Base-by-base conservation (phyloP, 306 rosid species). In the Pueraria montana region DNA sequence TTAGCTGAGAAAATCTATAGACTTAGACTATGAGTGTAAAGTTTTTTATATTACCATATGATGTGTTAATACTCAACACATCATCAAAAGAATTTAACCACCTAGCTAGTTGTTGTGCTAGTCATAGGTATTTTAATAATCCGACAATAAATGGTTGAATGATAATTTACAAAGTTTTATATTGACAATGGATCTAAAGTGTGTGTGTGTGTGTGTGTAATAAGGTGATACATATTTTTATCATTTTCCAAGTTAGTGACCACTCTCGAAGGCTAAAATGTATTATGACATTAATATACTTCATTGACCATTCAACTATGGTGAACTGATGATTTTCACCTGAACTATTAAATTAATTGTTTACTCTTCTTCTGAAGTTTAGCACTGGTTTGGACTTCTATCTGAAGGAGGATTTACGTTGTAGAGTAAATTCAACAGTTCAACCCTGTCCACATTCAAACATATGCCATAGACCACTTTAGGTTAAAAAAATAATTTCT, bases 321-420 rank as follows among this genome's bases (percentile, higher is more conserved):
- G 3, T 27, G 32, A 27, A 27, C 32, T 27, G 32, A 27, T 27
- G 32, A 27, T 27, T 27, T 64, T 14, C 46, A 18, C 32, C 5
- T 38, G 32, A 67, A 18, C 72, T 66, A 66, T 66, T 36, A 18
- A 36, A 38, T 66, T 42, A 42, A 66, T 66, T 66, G 30, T 26
- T 62, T 26, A 12, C 70, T 30, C 23, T 30, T n/a, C n/a, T n/a
- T n/a, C n/a, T 64, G 18, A 66, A 6, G 50, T 18, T 38, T 66
- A 32, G 30, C 27, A 38, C 17, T n/a, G 46, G 13, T 64, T 32
- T 40, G 27, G 12, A 66, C 72, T 66, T 36, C 27, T 36, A 10
- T 66, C 30, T 69, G 23, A 45, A 27, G 32, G 32, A 21, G 76
- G 21, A 46, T 2, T 43, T 69, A 23, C 48, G 21, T 20, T 66